Evolutionary conservation across 2,329 filamentous ascomycete species (phyloP), one percentile per base, ranked within the genome.

Genomic region (Fusarium globosum): DNA sequence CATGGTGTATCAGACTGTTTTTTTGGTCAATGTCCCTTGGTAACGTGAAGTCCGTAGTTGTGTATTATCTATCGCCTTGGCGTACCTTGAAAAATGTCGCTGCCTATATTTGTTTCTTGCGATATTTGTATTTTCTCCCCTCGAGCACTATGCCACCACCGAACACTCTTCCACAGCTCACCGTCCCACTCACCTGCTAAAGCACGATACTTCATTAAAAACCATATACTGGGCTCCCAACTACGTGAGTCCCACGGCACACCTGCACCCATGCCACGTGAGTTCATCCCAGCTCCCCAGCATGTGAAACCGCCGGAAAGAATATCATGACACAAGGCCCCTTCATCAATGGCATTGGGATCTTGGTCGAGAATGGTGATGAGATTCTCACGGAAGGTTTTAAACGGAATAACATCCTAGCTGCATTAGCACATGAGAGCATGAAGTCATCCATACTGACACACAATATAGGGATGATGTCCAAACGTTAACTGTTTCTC

Each of bases 161-260:
- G 72, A 12, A 75, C 68, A 14, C 76, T 72, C 52, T 69, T 80
- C 79, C 80, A 81, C 76, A 85, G 78, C 45, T 82, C 81, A 12
- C 80, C 82, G 10, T 83, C 79, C 71, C 78, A 82, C 5, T 80
- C 81, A 4, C 81, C 81, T 10, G 81, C 73, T 11, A 84, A 66
- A 61, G 72, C 69, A 56, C 76, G 79, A 69, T 83, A 85, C 69
- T 86, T 86, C 45, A 81, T 79, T 43, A 85, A 61, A 67, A 85
- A 86, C 84, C 84, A 86, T 5, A 78, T 70, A 61, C 80, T 81
- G 5, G 82, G 84, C 66, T 86, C 84, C 84, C 84, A 86, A 64
- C 83, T 84, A 18, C 84, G 80, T 41, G 78, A 77, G 61, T 85
- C 84, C 84, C 84, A 86, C 1, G 84, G 81, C n/a, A 84, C 80